These are phyloP conservation scores for Xylaria sp. DNA, from an alignment of 2,329 filamentous ascomycete genomes.

Conservation along the genomic window DNA sequence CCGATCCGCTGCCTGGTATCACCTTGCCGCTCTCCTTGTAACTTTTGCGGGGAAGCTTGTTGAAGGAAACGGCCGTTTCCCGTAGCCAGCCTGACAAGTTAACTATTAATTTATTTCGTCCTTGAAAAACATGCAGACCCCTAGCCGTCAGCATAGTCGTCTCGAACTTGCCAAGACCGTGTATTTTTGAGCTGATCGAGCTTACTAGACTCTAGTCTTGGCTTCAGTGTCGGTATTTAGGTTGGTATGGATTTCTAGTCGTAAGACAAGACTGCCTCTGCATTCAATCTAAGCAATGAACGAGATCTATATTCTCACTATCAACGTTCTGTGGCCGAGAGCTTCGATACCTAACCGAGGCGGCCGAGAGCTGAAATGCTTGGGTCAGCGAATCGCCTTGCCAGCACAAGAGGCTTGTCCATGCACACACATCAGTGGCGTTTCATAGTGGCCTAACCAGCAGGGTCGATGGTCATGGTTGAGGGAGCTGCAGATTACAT, in stretches of 20 bases:
- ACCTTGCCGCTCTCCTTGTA: constrained; percentile 10
- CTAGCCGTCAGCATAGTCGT: constrained; percentile 3
- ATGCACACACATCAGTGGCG: constrained; percentile 21
- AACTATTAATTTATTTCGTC: constrained; percentile 4
- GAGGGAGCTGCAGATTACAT: constrained; percentile 1
- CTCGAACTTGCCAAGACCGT: not conserved
- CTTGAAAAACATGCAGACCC: constrained; percentile 1
- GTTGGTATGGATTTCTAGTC: not conserved
- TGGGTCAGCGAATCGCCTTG: constrained; percentile 10
- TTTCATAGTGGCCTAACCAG: constrained; percentile 19
- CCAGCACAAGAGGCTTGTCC: constrained; percentile 23
- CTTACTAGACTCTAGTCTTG: constrained; percentile 4
- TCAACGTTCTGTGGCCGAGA: not conserved
- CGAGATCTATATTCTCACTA: not conserved
- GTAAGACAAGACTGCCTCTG: not conserved
- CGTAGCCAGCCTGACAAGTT: constrained; percentile 13
- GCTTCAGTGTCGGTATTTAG: not conserved
- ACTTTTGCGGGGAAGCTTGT: constrained; percentile 24
- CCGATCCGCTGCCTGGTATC: constrained; percentile 9
- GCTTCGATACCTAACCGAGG: constrained; percentile 1
- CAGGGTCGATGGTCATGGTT: constrained; percentile 1
- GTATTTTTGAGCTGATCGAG: constrained; percentile 4
- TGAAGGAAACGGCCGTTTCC: constrained; percentile 9
- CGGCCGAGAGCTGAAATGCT: constrained; percentile 10
- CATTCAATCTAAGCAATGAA: not conserved